phyloP scores from a whole-genome alignment of 306 rosid genomes.

The Medicago ruthenica region DNA sequence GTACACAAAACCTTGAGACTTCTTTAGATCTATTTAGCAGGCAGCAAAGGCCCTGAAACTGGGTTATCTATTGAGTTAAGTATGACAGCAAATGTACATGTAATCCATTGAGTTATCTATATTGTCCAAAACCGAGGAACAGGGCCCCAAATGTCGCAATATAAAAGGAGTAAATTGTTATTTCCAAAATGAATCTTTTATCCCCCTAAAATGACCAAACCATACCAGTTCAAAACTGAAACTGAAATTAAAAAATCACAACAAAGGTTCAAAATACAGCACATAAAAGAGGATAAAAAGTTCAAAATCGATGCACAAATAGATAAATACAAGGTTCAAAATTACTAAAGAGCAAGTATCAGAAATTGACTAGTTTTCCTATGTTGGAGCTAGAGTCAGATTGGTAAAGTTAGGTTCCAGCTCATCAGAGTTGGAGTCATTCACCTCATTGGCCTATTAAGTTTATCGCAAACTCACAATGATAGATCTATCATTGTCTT shows the following conservation, averaged over 20 bases:
- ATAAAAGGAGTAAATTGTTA: background rate
- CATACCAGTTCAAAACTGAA: background rate
- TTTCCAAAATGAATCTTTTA: background rate
- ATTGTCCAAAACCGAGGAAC: background rate
- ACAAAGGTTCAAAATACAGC: background rate
- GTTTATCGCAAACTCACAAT: background rate
- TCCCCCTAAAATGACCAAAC: background rate
- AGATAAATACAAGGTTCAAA: background rate
- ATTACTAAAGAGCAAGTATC: background rate
- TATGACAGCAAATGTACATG: constrained; percentile 17
- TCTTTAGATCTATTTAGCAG: background rate
- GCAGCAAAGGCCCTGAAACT: background rate
- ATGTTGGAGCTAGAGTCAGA: background rate
- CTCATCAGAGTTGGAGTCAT: background rate
- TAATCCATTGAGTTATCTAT: constrained; percentile 7
- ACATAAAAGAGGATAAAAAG: background rate
- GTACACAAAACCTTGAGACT: background rate
- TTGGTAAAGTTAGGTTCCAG: background rate
- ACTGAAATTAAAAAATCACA: background rate
- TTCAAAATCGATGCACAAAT: background rate
- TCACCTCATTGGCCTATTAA: background rate
- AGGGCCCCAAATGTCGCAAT: background rate
- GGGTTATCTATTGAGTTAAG: background rate
- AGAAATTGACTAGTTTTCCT: background rate
- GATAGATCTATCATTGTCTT: background rate